Percentiles rank a stretch among this genome's conserved stretches.
These are phyloP conservation scores for Fraxinus ornus DNA, from an alignment of 305 asterid species.

Conservation along the genomic window DNA sequence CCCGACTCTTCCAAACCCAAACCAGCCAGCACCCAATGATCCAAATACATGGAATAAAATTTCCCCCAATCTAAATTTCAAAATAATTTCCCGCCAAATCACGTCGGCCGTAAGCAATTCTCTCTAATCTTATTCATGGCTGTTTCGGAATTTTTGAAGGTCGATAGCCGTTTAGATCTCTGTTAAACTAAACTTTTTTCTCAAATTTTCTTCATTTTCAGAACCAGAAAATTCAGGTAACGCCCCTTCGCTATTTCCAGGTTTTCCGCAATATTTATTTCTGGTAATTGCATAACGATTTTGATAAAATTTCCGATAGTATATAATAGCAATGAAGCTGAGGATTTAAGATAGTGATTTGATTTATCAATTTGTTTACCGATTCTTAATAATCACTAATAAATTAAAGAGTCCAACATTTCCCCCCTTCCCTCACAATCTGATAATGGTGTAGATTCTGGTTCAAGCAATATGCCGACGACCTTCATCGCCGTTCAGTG, in stretches of 20 bases:
- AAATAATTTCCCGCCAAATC: constrained; percentile 27
- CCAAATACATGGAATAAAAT: background rate
- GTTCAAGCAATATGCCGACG: constrained; percentile 42
- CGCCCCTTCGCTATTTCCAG: background rate
- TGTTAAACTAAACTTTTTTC: background rate
- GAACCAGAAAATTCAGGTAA: background rate
- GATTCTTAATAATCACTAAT: background rate
- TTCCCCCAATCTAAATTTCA: background rate
- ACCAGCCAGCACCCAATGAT: background rate
- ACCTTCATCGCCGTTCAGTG: constrained; percentile 76
- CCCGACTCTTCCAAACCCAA: background rate
- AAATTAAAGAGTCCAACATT: background rate
- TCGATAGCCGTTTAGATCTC: background rate
- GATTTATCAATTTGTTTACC: background rate
- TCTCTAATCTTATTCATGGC: background rate
- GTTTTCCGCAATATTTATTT: background rate
- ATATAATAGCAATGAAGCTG: background rate
- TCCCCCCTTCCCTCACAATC: background rate
- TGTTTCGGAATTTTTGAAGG: background rate
- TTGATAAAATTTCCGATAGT: background rate
- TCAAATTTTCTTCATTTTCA: background rate
- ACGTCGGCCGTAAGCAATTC: background rate
- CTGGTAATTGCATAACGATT: background rate
- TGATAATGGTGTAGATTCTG: background rate
- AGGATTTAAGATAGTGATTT: background rate